Conservation (phyloP, 2,329 filamentous ascomycete species). For the Claviceps maximensis region DNA sequence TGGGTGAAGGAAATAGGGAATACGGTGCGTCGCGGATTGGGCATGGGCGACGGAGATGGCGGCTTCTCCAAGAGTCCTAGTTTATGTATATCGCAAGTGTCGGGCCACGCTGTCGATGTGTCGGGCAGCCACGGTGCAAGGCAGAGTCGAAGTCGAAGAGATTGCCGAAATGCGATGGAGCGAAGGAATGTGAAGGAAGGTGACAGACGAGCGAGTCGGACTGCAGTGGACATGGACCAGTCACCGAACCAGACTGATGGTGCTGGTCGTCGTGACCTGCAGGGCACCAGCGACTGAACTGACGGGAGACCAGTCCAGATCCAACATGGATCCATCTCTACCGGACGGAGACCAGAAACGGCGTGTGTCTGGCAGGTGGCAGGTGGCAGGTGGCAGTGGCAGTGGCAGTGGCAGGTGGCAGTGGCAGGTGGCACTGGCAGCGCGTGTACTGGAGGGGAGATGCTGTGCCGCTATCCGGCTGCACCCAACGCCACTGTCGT, state of each 20-base stretch:
- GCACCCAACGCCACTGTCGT: too few relatives aligned
- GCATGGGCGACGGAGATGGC: neutral
- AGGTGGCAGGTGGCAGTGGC: too few relatives aligned
- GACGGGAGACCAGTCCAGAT: too few relatives aligned
- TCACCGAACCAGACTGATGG: neutral
- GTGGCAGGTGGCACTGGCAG: too few relatives aligned
- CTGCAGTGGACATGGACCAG: neutral
- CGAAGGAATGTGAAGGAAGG: slow-evolving; percentile 1
- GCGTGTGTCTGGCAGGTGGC: too few relatives aligned
- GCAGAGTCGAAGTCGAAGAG: neutral
- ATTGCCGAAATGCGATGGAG: neutral
- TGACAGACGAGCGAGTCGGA: neutral
- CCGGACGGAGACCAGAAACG: too few relatives aligned
- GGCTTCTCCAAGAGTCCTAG: neutral
- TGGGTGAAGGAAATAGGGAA: neutral
- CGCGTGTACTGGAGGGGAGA: too few relatives aligned
- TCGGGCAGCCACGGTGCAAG: neutral
- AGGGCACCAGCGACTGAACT: too few relatives aligned
- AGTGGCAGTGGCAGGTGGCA: too few relatives aligned
- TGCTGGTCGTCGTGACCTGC: neutral
- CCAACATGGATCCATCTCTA: too few relatives aligned
- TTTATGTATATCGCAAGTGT: neutral
- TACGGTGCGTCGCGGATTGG: neutral
- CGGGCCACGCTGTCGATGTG: neutral
- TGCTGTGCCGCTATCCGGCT: too few relatives aligned